Evolutionary conservation across 2,329 filamentous ascomycete species (phyloP), one percentile per base, ranked within the genome.

Genomic region (Gaeumannomyces tritici): DNA sequence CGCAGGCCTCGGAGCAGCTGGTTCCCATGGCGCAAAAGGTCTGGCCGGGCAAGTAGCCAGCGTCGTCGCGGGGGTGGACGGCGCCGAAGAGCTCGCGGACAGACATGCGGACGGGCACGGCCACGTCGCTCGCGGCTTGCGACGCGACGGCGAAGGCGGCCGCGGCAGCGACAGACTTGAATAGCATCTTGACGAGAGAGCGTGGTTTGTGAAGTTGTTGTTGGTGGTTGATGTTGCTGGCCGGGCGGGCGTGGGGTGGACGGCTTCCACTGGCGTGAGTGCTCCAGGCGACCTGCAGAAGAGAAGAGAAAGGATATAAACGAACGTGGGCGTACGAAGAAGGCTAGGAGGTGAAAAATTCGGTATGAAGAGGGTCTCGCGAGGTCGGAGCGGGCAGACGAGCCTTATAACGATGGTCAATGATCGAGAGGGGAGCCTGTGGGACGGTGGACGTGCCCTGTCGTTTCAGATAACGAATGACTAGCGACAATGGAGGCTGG

Each of bases 1-100:
- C 83, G 70, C 83, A 86, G 58, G 83, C 81, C 66, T 83, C 77
- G 59, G 76, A 76, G 73, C 83, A 86, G 54, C 80, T 83, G 62
- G 72, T 69, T 64, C 82, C 83, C 18, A 72, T 68, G 60, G 77
- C 77, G 70, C 83, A 86, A 64, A 74, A 68, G 62, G 74, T 75
- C 71, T 79, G 74, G 64, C 77, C 74, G 61, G 78, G 83, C 72
- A 74, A 73, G 73, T 82, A 85, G 68, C 70, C 76, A 42, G 65
- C 61, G 58, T 68, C 62, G 70, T 79, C 79, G 67, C 73, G 76
- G 58, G 71, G 70, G 61, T 82, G 71, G 21, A 55, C 24, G 18
- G 26, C 28, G 63, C 79, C 77, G 66, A 80, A 74, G 27, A 72
- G 65, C n/a, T 69, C 63, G 63, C 71, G 72, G 62, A 69, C 62